Conservation (phyloP, 1,284 basidiomycete genomes). For the Cryptococcus deneoformans region DNA sequence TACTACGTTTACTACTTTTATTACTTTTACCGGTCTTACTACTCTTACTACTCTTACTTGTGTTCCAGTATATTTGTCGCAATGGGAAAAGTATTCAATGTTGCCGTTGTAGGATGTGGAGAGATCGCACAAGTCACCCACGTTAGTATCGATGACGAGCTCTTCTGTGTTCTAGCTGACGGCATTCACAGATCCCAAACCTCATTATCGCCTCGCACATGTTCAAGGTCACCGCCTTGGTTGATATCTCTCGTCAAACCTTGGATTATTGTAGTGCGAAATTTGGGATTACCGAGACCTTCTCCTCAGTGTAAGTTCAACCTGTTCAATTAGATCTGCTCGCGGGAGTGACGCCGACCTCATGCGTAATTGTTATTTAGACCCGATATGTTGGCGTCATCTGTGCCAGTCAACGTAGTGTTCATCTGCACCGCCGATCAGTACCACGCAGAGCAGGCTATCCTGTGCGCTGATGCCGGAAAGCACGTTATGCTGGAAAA, state of each 20-base stretch:
- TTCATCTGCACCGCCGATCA: conserved; percentile 21
- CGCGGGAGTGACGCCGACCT: not conserved
- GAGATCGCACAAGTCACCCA: conserved; percentile 26
- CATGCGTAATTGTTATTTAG: conserved; percentile 2
- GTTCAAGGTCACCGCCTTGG: conserved; percentile 21
- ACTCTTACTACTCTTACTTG: too few species aligned
- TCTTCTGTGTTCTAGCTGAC: too few species aligned
- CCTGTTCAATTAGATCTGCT: not conserved
- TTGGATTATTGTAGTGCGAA: conserved; percentile 17
- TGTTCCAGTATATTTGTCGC: too few species aligned
- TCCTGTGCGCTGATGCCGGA: conserved; percentile 25
- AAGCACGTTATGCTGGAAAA: conserved; percentile 48
- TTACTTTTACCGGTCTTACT: too few species aligned
- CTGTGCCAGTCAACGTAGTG: conserved; percentile 19
- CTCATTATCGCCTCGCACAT: conserved; percentile 15
- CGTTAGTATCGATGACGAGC: too few species aligned
- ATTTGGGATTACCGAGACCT: conserved; percentile 16
- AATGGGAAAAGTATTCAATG: conserved; percentile 25
- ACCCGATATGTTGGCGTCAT: conserved; percentile 16
- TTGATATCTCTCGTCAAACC: conserved; percentile 21
- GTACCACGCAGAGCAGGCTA: conserved; percentile 20
- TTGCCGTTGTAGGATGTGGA: conserved; percentile 27
- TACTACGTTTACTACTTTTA: too few species aligned
- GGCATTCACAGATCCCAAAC: conserved; percentile 23
- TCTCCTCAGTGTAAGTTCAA: conserved; percentile 17